Evolutionary conservation across 805 yeast species (phyloP).

Genomic region (Yarrowia keelungensis): DNA sequence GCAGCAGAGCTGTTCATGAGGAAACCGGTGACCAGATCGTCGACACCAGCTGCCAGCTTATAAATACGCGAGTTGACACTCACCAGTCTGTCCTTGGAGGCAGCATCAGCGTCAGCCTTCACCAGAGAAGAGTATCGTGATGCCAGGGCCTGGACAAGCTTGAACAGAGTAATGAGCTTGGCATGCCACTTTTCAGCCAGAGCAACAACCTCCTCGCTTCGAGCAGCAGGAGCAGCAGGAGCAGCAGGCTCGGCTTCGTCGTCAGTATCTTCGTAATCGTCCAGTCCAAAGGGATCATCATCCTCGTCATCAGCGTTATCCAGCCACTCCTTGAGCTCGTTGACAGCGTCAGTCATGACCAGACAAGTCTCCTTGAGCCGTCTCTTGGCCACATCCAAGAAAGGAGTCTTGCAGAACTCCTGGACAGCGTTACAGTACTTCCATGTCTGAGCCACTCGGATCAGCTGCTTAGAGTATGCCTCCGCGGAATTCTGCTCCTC

Average conservation of each 20-base stretch:
- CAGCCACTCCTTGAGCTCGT: conserved; percentile 24
- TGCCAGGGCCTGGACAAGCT: conserved; percentile 34
- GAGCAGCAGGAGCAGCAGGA: conserved; percentile 10
- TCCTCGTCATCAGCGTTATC: conserved; percentile 36
- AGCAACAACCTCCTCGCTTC: conserved; percentile 10
- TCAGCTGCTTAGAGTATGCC: conserved; percentile 29
- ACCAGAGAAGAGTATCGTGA: conserved; percentile 33
- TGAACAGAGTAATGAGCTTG: conserved; percentile 26
- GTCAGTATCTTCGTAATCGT: conserved; percentile 33
- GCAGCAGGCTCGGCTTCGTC: conserved; percentile 22
- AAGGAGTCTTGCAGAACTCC: conserved; percentile 23
- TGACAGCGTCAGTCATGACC: conserved; percentile 14
- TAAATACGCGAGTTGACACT: conserved; percentile 17
- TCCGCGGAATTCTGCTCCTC: conserved; percentile 13
- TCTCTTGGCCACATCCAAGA: conserved; percentile 27
- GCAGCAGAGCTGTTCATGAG: conserved; percentile 30
- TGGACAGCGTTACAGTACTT: conserved; percentile 31
- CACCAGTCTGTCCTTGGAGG: conserved; percentile 24
- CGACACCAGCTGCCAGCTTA: conserved; percentile 27
- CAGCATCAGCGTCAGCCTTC: conserved; percentile 7
- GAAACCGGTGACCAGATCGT: conserved; percentile 31
- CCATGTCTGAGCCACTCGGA: conserved; percentile 39
- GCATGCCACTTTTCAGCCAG: conserved; percentile 34
- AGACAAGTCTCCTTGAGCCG: conserved; percentile 17
- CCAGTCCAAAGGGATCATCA: conserved; percentile 29